Percentiles rank a stretch among this genome's conserved stretches.
phyloP scores from a whole-genome alignment of 371 early-diverging fungal species.

The Vairimorpha necatrix region DNA sequence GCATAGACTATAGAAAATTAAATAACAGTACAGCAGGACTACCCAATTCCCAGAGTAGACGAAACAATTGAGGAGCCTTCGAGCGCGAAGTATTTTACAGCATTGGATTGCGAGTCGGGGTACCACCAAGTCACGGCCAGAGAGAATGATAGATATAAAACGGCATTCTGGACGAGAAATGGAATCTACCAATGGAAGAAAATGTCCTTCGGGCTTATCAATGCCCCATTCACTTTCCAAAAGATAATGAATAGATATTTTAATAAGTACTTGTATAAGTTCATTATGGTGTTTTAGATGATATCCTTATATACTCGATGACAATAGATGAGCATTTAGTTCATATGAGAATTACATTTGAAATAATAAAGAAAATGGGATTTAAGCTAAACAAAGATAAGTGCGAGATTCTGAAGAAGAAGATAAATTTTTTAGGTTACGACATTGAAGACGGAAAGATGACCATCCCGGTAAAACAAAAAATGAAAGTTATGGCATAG shows the following conservation, averaged over 20 bases:
- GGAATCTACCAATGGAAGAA: neutral
- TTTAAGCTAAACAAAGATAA: no score
- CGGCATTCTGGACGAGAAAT: neutral
- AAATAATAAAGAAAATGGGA: no score
- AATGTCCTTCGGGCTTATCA: no score
- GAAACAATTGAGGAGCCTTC: neutral
- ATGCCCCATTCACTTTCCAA: no score
- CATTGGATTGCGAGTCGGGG: no score
- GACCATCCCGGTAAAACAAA: no score
- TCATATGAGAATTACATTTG: neutral
- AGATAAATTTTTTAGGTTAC: no score
- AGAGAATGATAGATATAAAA: neutral
- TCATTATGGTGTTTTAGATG: neutral
- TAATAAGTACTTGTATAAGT: no score
- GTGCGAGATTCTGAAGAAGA: no score
- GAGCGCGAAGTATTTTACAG: neutral
- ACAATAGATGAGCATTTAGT: neutral
- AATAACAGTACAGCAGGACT: constrained; percentile 1
- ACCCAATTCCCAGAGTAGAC: constrained; percentile 10
- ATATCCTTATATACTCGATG: neutral
- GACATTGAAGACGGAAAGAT: no score
- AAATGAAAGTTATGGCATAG: neutral
- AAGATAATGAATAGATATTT: no score
- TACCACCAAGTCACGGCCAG: no score
- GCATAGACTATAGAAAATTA: constrained; percentile 12